These are phyloP conservation scores for Entelexis paramagnoliae DNA, from an alignment of 1,139 yeast species.

Conservation along the genomic window DNA sequence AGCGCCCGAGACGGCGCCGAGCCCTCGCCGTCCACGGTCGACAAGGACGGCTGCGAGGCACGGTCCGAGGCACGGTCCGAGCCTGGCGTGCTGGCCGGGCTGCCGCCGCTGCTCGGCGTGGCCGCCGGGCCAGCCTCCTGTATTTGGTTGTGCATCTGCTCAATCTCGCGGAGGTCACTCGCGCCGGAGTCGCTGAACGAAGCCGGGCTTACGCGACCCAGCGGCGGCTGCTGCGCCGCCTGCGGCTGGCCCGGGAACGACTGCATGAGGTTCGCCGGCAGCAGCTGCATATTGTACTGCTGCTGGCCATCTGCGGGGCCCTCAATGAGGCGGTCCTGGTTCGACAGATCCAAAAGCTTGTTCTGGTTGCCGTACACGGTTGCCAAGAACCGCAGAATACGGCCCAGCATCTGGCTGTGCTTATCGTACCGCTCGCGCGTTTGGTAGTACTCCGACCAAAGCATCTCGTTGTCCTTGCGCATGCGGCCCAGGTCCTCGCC, in stretches of 20 bases:
- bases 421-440: slow-evolving; percentile 76
- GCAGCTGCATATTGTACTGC: slow-evolving; percentile 9
- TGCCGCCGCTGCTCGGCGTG: slow-evolving; percentile 8
- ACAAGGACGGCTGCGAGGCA: too few species aligned
- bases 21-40: background rate
- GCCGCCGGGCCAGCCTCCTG: slow-evolving; percentile 13
- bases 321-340: slow-evolving; percentile 5
- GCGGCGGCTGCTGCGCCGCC: slow-evolving; percentile 3
- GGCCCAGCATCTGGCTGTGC: slow-evolving; percentile 80
- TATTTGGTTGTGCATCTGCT: slow-evolving; percentile 24
- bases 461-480: slow-evolving; percentile 72
- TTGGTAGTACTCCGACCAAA: slow-evolving; percentile 81
- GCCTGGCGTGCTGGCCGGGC: slow-evolving; percentile 6
- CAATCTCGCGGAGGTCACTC: slow-evolving; percentile 23
- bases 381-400: slow-evolving; percentile 77
- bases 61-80: background rate
- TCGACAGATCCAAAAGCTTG: slow-evolving; percentile 27
- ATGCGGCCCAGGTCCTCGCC: slow-evolving; percentile 76
- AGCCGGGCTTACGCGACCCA: slow-evolving; percentile 3
- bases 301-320: slow-evolving; percentile 8
- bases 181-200: slow-evolving; percentile 10
- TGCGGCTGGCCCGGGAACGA: background rate
- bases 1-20: slow-evolving; percentile 5
- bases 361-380: slow-evolving; percentile 60
- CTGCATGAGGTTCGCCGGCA: slow-evolving; percentile 7